A percentile compares a stretch with the other conserved stretches of the same genome.
phyloP scores from a whole-genome alignment of 2,329 filamentous ascomycete genomes.

The Xylaria sp. region DNA sequence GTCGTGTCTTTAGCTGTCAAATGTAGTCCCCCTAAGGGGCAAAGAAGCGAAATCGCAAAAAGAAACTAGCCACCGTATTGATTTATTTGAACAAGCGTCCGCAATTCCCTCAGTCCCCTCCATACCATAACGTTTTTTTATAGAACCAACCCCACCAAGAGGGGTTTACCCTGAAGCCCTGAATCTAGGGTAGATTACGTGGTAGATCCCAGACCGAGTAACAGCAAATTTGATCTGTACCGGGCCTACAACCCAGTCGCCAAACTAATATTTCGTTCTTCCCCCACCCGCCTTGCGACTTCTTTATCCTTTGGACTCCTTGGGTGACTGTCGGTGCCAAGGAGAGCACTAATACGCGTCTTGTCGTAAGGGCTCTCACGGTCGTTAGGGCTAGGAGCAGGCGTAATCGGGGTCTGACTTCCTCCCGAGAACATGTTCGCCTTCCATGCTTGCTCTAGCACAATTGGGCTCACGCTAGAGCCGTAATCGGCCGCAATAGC shows the following conservation, averaged over 20 bases:
- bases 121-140: not conserved
- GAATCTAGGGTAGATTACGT: not conserved
- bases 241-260: slow-evolving; percentile 47
- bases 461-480: slow-evolving; percentile 66
- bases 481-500: slow-evolving; percentile 78
- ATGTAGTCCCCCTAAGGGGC: not conserved
- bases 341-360: slow-evolving; percentile 71
- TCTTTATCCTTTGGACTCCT: slow-evolving; percentile 67
- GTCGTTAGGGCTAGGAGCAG: slow-evolving; percentile 62
- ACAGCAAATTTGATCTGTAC: not conserved
- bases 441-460: slow-evolving; percentile 78
- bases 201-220: not conserved
- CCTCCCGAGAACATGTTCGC: slow-evolving; percentile 56
- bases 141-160: not conserved
- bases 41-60: slow-evolving; percentile 26
- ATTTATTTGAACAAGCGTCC: not conserved
- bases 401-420: slow-evolving; percentile 60
- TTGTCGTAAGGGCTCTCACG: slow-evolving; percentile 60
- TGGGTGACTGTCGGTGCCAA: slow-evolving; percentile 68
- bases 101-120: not conserved
- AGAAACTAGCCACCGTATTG: slow-evolving; percentile 1
- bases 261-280: slow-evolving; percentile 54
- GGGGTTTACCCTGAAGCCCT: not conserved
- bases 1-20: slow-evolving; percentile 18
- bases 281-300: slow-evolving; percentile 65